Evolutionary conservation across 202 grass and related monocot species (phyloP).

Genomic region (Panicum hallii): DNA sequence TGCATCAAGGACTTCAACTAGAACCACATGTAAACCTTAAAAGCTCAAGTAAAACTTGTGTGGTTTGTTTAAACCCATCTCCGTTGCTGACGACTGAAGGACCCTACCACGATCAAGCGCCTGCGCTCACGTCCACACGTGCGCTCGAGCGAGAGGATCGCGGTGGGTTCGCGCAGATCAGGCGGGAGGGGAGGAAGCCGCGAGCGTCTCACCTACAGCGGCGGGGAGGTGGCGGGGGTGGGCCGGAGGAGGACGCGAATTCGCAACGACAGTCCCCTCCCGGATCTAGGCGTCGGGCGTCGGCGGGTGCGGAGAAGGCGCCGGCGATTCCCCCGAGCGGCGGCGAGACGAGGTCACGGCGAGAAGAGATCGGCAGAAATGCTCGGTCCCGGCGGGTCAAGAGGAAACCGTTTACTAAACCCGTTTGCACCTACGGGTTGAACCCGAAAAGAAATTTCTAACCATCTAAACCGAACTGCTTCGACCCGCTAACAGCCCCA

Average conservation of each 20-base stretch:
- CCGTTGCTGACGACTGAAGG: neutral
- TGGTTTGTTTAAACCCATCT: neutral
- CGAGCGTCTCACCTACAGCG: neutral
- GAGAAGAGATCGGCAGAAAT: neutral
- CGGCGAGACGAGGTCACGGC: neutral
- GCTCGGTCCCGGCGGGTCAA: neutral
- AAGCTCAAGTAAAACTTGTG: neutral
- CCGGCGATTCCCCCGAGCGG: neutral
- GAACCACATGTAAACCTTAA: neutral
- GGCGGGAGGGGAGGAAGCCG: neutral
- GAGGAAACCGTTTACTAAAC: neutral
- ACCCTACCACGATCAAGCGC: neutral
- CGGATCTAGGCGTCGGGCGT: neutral
- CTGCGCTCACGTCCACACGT: neutral
- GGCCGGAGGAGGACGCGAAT: neutral
- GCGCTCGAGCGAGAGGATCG: neutral
- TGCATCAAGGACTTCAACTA: neutral
- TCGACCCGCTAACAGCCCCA: neutral
- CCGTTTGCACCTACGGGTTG: neutral
- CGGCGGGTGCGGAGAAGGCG: neutral
- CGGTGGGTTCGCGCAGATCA: neutral
- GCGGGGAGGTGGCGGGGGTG: neutral
- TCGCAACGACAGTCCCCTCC: neutral
- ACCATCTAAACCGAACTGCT: too few relatives aligned
- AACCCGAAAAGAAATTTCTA: neutral